Base-by-base conservation (phyloP, 208 protist species). In the Wallacemonas rigidus region DNA sequence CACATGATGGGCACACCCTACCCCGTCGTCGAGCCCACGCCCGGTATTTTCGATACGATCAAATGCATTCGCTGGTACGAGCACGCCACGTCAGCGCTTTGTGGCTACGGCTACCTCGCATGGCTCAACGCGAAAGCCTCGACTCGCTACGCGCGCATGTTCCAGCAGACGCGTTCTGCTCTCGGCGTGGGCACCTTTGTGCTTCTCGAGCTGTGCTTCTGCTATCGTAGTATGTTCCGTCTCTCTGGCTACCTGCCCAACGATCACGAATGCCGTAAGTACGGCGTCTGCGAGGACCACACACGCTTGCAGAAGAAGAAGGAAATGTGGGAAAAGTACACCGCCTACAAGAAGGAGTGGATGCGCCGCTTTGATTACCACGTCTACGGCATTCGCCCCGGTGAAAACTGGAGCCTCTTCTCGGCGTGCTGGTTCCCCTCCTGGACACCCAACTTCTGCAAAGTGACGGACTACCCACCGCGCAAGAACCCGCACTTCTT, bases 401-500 rank as follows among this genome's bases (percentile, higher is more conserved):
- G 88, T 26, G 92, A 97, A 64, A 89, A 86, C 71, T 89, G 79
- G 71, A 91, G 71, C 60, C 73, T 97, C 40, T 92, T 94, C 70
- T 97, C 92, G 7, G 86, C 89, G 9, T 97, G 92, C 77, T 82
- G 86, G 77, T 67, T 95, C 53, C 87, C 89, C 17, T 68, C 84
- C 41, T 88, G 84, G 87, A 77, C 73, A 50, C 79, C 89, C 38
- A 65, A 61, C 17, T 95, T 80, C 79, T 80, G 80, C 61, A 92
- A 81, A 14, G 76, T 74, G 44, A 92, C 88, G 6, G 89, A 97
- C 78, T 97, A 94, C 74, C 89, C 92, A 9, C 69, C 80, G 74
- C 86, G 92, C 57, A 97, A 95, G 78, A 97, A 97, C 45, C 92
- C 92, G 38, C 93, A 94, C 84, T 94, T 95, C 77, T 84, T 97